A percentile compares a stretch with the other conserved stretches of the same genome.
phyloP scores from a whole-genome alignment of 2,329 filamentous ascomycete genomes.

The Cryphonectria parasitica region DNA sequence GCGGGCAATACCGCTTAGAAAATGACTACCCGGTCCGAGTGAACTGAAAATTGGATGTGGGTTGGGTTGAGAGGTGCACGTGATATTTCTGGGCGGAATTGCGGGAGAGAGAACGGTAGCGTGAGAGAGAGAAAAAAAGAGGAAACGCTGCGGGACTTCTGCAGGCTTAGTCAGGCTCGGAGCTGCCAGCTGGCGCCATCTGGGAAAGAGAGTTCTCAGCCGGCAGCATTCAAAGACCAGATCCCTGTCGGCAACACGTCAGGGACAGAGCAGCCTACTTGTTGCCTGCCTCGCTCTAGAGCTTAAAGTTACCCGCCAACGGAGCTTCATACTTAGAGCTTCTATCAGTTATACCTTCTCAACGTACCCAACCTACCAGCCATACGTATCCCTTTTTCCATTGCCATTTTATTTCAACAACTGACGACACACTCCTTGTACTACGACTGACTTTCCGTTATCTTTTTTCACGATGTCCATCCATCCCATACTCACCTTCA shows the following conservation, averaged over 20 bases:
- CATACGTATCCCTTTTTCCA: neutral
- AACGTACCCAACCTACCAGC: neutral
- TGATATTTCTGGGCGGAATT: constrained; percentile 1
- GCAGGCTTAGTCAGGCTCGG: neutral
- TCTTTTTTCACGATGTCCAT: constrained; percentile 68
- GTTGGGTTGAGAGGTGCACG: constrained; percentile 16
- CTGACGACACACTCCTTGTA: neutral
- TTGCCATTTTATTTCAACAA: neutral
- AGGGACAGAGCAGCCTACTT: constrained; percentile 28
- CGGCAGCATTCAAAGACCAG: neutral
- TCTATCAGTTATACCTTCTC: constrained; percentile 10
- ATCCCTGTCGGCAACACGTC: constrained; percentile 29
- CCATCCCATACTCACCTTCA: constrained; percentile 89
- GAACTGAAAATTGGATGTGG: constrained; percentile 19
- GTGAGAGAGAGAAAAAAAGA: neutral
- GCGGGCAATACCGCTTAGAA: constrained; percentile 20
- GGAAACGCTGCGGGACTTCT: constrained; percentile 10
- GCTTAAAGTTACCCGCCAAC: neutral
- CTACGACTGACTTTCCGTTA: constrained; percentile 13
- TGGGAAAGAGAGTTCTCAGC: neutral
- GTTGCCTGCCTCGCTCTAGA: neutral
- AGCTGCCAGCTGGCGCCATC: neutral
- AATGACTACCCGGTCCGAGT: constrained; percentile 16
- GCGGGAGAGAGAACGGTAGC: constrained; percentile 1
- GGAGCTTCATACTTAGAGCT: constrained; percentile 24